Base-by-base conservation (phyloP, 225 moss, liverwort and hornwort genomes). In the Takakia lepidozioides region DNA sequence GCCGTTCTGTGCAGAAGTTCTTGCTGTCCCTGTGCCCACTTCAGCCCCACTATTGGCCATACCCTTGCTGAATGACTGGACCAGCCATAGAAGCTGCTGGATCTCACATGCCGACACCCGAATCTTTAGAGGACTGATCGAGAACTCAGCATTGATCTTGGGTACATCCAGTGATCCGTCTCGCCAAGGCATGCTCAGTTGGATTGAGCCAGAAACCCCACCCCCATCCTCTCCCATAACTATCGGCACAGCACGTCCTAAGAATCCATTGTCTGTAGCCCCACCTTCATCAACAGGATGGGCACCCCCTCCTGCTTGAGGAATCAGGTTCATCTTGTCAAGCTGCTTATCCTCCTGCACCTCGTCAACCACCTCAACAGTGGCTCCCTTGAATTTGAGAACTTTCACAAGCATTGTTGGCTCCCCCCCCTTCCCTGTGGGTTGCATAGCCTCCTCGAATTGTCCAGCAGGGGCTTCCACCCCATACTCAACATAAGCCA, bases 101-200 rank as follows among this genome's bases (percentile, higher is more conserved):
- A 87, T 85, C 83, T 87, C 72, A 62, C 74, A 72, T 8, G 82
- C 65, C 28, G 90, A 84, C 29, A 67, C 65, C 53, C 59, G 77
- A 46, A 91, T 26, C 58, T 75, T 83, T 25, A 98, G 53, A 40
- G 68, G 70, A 25, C 82, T 75, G 29, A 98, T 56, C 22, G 69
- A 48, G 61, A 87, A 61, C 60, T 90, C 95, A 7, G 87, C 91
- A 57, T 85, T 87, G 19, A 98, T 82, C 73, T 87, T 98, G 6
- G 90, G 87, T 49, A 98, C 82, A 56, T 98, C 82, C 54, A 85
- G 51, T 19, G 72, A 74, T 39, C 95, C 90, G 51, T 85, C 90
- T 66, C 80, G 82, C 65, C 91, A 75, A 11, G 90, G 95, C 59
- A 98, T 90, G 63, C 82, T 87, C 19, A 98, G 71, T 58, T 91